A percentile compares a stretch with the other conserved stretches of the same genome.
Evolutionary conservation across 2,329 filamentous ascomycete species (phyloP).

Genomic region (Amauroascus niger): DNA sequence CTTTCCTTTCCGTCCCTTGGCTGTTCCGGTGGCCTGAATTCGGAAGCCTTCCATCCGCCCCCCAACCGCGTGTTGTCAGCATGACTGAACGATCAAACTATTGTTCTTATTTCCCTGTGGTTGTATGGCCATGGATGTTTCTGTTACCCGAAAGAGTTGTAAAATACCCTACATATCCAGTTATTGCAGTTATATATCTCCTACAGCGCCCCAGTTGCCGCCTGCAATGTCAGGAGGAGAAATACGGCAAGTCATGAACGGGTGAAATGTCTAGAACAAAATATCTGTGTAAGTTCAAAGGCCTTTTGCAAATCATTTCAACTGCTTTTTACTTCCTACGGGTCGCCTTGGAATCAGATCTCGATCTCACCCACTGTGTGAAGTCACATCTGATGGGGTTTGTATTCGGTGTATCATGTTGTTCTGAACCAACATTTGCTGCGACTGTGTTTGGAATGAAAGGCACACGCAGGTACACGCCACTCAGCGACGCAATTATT

Average conservation of each 20-base stretch:
- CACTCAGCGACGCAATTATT: neutral
- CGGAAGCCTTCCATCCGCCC: neutral
- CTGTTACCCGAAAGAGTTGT: neutral
- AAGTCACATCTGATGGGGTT: neutral
- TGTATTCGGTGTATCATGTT: neutral
- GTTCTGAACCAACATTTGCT: neutral
- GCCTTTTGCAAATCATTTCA: too few species aligned
- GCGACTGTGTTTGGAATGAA: neutral
- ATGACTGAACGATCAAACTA: neutral
- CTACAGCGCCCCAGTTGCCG: too few species aligned
- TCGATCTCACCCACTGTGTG: neutral
- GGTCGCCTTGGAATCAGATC: neutral
- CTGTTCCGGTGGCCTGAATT: neutral
- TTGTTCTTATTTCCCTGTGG: neutral
- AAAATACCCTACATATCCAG: too few species aligned
- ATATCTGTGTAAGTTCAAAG: too few species aligned
- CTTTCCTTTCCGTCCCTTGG: neutral
- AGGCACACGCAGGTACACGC: slow-evolving; percentile 1
- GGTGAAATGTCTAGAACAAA: too few species aligned
- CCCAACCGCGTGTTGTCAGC: neutral
- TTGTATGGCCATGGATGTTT: neutral
- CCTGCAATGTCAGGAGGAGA: too few species aligned
- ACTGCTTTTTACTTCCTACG: neutral
- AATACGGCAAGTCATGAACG: too few species aligned
- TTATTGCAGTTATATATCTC: too few species aligned